These are phyloP conservation scores for Apophysomyces sp. DNA, from an alignment of 371 early-diverging fungal species.

Conservation along the genomic window DNA sequence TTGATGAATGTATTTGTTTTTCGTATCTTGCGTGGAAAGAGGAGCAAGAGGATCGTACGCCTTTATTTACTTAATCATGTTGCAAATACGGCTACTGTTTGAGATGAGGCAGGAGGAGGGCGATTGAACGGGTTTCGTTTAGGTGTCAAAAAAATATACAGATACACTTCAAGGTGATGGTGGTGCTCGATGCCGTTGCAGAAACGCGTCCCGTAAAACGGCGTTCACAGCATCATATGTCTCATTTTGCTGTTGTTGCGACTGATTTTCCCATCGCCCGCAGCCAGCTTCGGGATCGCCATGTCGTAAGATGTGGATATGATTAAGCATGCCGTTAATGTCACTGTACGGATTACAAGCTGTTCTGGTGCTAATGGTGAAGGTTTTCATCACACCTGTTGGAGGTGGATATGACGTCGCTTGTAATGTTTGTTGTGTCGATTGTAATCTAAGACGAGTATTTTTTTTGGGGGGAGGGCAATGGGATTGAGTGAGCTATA, in stretches of 20 bases:
- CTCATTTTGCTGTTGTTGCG: not conserved
- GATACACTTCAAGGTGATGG: too few relatives aligned
- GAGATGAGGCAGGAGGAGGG: too few relatives aligned
- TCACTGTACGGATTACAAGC: conserved; percentile 6
- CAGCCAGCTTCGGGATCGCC: conserved; percentile 25
- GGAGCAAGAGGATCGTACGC: too few relatives aligned
- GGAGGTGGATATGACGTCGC: not conserved
- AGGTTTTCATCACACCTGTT: conserved; percentile 1
- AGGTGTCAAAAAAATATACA: too few relatives aligned
- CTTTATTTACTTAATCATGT: too few relatives aligned
- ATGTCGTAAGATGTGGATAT: conserved; percentile 18
- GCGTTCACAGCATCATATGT: conserved; percentile 13
- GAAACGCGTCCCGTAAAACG: conserved; percentile 16
- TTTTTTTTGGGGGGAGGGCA: not conserved
- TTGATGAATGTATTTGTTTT: too few relatives aligned
- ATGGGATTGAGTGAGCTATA: not conserved
- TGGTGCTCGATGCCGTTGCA: conserved; percentile 10
- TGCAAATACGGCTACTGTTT: too few relatives aligned
- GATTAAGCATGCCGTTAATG: conserved; percentile 20
- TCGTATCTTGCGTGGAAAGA: too few relatives aligned
- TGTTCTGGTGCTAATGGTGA: conserved; percentile 8
- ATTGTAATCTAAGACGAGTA: not conserved
- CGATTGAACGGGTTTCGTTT: too few relatives aligned
- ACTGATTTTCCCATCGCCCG: conserved; percentile 20
- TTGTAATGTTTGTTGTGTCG: not conserved